These are phyloP conservation scores for Carex pumila DNA, from an alignment of 176 grass and related monocot species.

Conservation along the genomic window DNA sequence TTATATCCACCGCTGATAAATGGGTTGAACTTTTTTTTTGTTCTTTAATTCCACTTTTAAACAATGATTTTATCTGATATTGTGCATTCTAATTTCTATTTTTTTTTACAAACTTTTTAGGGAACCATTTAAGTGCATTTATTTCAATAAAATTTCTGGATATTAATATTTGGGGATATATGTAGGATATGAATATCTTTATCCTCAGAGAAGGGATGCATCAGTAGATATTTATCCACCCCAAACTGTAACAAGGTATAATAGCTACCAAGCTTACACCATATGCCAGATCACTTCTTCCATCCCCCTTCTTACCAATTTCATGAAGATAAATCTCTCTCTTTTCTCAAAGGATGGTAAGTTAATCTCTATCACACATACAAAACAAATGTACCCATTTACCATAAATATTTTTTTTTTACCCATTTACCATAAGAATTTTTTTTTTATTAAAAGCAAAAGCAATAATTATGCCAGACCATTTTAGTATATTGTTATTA, in stretches of 20 bases:
- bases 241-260: not conserved
- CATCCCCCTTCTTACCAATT: not conserved
- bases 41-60: too few species aligned
- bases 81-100: too few species aligned
- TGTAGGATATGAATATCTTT: constrained; percentile 1
- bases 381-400: not conserved
- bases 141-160: not conserved
- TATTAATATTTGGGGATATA: not conserved
- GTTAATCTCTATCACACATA: not conserved
- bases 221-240: not conserved
- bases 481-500: too few species aligned
- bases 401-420: not conserved
- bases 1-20: too few species aligned
- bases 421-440: not conserved
- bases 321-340: constrained; percentile 6
- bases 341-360: constrained; percentile 28
- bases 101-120: not conserved
- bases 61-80: too few species aligned
- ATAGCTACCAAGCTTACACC: constrained; percentile 22
- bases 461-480: not conserved
- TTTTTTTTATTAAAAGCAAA: not conserved
- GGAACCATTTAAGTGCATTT: not conserved
- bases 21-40: too few species aligned
- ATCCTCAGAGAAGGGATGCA: not conserved
- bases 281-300: not conserved